Base-by-base conservation (phyloP, 176 grass and related monocot genomes). In the Phragmites australis region DNA sequence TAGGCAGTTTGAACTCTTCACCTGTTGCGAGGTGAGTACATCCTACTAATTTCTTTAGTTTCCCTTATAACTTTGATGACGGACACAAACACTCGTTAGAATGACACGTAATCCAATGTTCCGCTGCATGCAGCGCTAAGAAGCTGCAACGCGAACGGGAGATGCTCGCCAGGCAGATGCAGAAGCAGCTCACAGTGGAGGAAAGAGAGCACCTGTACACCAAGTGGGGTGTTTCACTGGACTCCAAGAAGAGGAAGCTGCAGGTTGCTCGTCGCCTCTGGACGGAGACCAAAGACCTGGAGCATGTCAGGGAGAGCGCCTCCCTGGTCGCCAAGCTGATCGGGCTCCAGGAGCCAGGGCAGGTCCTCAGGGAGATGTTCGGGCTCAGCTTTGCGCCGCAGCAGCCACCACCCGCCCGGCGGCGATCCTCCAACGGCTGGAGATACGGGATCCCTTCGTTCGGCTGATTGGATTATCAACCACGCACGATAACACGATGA, bases 321-420 rank as follows among this genome's bases (percentile, higher is more conserved):
- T 87, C 88, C 53, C 65, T 95, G 1, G 90, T 95, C 0, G 87
- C 95, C 83, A 93, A 65, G 72, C 73, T 95, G 44, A 89, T 95
- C 46, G 96, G 96, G 65, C 86, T 99, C 49, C 75, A 88, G 69
- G 92, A 93, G 58, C 86, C 88, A 3, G 96, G 86, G 23, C 85
- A 89, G 52, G 92, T 93, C 22, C 89, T 94, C 54, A 89, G 83
- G 85, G 96, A 99, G 77, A 99, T 99, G 96, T 99, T 99, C 37
- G 96, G 90, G 13, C 90, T 99, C 44, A 95, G 90, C 44, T 99
- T 99, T 56, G 78, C 92, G 6, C 96, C 84, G 6, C 95, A 98
- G 81, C 85, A 82, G 40, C 85, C 65, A 1, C 63, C 70, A 8
- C 50, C 64, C 59, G 42, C 76, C 9, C 76, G 76, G 46, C 70